A percentile compares a stretch with the other conserved stretches of the same genome.
phyloP scores from a whole-genome alignment of 805 yeast genomes.

The Spathaspora hagerdaliae region DNA sequence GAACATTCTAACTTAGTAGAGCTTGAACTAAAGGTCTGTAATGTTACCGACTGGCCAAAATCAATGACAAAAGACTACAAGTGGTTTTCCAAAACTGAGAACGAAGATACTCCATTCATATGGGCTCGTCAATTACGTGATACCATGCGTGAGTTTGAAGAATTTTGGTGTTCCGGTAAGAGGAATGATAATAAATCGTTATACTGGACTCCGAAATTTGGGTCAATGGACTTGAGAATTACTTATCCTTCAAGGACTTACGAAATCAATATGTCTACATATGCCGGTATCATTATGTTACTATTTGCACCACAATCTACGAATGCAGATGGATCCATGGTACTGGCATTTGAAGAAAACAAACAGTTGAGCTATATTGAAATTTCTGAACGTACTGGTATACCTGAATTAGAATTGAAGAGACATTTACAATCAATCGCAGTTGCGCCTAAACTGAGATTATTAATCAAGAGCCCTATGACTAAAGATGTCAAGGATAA shows the following conservation, averaged over 20 bases:
- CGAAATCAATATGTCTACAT: slow-evolving; percentile 75
- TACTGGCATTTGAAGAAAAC: slow-evolving; percentile 47
- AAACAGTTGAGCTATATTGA: slow-evolving; percentile 55
- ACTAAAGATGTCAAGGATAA: slow-evolving; percentile 59
- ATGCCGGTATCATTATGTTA: slow-evolving; percentile 73
- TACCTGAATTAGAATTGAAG: slow-evolving; percentile 68
- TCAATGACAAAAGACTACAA: slow-evolving; percentile 43
- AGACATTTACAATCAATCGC: slow-evolving; percentile 82
- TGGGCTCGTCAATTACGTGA: slow-evolving; percentile 39
- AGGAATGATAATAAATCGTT: slow-evolving; percentile 39
- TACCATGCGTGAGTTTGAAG: slow-evolving; percentile 36
- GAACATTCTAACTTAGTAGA: slow-evolving; percentile 19
- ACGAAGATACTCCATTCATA: slow-evolving; percentile 19
- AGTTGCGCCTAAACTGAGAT: slow-evolving; percentile 74
- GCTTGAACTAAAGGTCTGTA: slow-evolving; percentile 40
- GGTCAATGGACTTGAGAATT: slow-evolving; percentile 75
- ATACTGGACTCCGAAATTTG: slow-evolving; percentile 79
- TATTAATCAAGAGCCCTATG: slow-evolving; percentile 73
- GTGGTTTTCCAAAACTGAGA: slow-evolving; percentile 21
- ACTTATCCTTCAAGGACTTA: slow-evolving; percentile 66
- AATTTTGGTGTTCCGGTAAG: slow-evolving; percentile 37
- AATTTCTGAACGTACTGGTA: slow-evolving; percentile 60
- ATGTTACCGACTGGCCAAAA: slow-evolving; percentile 43
- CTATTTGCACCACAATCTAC: slow-evolving; percentile 53
- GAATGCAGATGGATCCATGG: slow-evolving; percentile 22